Evolutionary conservation across 2,329 filamentous ascomycete species (phyloP), one percentile per base, ranked within the genome.

Genomic region (Fusarium sp.): DNA sequence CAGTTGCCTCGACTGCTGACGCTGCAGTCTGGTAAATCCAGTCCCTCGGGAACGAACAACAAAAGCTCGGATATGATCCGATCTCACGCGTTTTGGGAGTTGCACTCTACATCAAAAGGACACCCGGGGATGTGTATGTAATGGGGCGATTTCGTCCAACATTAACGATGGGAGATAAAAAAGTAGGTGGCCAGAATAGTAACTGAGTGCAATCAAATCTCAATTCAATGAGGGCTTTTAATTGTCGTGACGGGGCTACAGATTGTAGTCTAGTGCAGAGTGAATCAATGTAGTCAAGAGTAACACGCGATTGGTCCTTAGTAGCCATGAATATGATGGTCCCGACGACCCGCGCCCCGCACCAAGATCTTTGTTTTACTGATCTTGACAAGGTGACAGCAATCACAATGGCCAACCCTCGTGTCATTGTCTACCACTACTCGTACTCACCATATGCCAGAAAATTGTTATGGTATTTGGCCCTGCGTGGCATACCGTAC

Each of bases 391-490:
- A 58, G 20, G 33, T 18, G 33, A 14, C 18, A 18, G 27, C 33
- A 33, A 11, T 24, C n/a, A 60, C 16, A 10, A 80, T 80, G 79
- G 59, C 76, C 10, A 43, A 57, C 43, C 64, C 72, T 27, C 61
- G 67, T 4, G 87, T 92, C 22, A 84, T 93, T 9, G 78, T 94
- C 1, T 94, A 92, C 80, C 91, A 93, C 81, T 94, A 94, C 80
- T 80, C 85, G 1, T 87, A 85, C 77, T 94, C 92, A 13, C 92
- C 92, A 0, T 94, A 89, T 77, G 92, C 91, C 9, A 86, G 86
- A 64, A 85, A 91, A 68, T 81, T 94, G 31, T 82, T 88, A 29
- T 94, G 92, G 91, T 94, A 94, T 79, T 85, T 94, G 14, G 85
- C 87, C 43, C 86, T 94, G 5, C 88, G 92, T 48, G 87, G 87